A percentile compares a stretch with the other conserved stretches of the same genome.
These are phyloP conservation scores for Pseudogymnoascus sp. DNA, from an alignment of 2,329 filamentous ascomycete species.

Conservation along the genomic window DNA sequence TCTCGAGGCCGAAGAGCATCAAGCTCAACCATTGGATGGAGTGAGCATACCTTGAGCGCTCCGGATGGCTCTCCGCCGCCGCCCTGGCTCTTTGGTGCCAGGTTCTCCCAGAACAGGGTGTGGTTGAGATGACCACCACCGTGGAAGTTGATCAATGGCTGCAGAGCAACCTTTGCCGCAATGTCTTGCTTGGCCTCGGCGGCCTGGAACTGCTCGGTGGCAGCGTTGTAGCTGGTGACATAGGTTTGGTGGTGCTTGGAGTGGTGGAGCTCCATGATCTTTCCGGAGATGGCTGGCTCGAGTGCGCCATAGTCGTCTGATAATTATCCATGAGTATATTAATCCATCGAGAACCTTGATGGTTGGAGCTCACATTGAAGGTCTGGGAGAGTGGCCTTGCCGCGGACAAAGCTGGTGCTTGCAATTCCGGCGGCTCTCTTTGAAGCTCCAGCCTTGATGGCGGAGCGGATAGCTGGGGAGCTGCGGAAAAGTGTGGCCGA, in stretches of 20 bases:
- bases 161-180: constrained; percentile 42
- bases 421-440: constrained; percentile 58
- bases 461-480: constrained; percentile 57
- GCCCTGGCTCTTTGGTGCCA: constrained; percentile 57
- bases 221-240: constrained; percentile 79
- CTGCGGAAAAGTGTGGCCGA: constrained; percentile 67
- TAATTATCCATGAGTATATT: background rate
- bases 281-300: constrained; percentile 71
- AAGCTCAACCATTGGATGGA: constrained; percentile 25
- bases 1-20: background rate
- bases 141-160: constrained; percentile 57
- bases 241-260: constrained; percentile 92
- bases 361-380: constrained; percentile 54
- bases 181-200: constrained; percentile 46
- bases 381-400: constrained; percentile 90
- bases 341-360: background rate
- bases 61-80: constrained; percentile 51
- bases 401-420: constrained; percentile 68
- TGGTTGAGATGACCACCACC: constrained; percentile 62
- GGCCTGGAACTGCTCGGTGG: constrained; percentile 60
- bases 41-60: constrained; percentile 31
- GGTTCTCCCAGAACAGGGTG: constrained; percentile 61
- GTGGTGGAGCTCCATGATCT: constrained; percentile 97
- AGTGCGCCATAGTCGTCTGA: constrained; percentile 94
- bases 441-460: constrained; percentile 58